These are phyloP conservation scores for Scleromitrula shiraiana DNA, from an alignment of 2,329 filamentous ascomycete species.

Conservation along the genomic window DNA sequence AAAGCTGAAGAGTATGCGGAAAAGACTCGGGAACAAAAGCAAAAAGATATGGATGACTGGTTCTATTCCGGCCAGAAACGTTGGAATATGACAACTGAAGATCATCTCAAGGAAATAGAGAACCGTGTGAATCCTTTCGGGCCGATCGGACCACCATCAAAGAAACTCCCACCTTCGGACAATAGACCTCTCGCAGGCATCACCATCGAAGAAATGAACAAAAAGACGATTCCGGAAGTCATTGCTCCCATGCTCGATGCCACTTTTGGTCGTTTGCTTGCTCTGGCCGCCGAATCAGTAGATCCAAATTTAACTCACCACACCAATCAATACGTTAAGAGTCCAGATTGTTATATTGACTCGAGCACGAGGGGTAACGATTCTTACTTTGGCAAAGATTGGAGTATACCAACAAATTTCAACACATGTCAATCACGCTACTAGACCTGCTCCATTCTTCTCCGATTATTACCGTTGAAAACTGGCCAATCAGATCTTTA, in stretches of 20 bases:
- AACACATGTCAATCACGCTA: no score
- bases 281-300: constrained; percentile 18
- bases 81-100: constrained; percentile 21
- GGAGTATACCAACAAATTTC: constrained; percentile 13
- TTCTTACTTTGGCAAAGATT: constrained; percentile 27
- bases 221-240: constrained; percentile 18
- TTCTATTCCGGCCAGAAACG: constrained; percentile 26
- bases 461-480: no score
- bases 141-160: constrained; percentile 17
- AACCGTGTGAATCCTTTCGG: constrained; percentile 12
- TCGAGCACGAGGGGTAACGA: constrained; percentile 19
- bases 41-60: constrained; percentile 19
- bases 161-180: constrained; percentile 8
- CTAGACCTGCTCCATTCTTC: no score
- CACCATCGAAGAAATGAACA: constrained; percentile 20
- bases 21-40: constrained; percentile 10
- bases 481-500: no score
- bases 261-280: constrained; percentile 23
- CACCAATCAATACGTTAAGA: constrained; percentile 19
- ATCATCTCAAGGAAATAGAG: constrained; percentile 20
- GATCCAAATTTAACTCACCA: constrained; percentile 12
- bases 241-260: constrained; percentile 21
- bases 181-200: constrained; percentile 11
- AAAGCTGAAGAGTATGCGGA: neutral
- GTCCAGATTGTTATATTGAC: constrained; percentile 23